Percentiles rank a stretch among this genome's conserved stretches.
Evolutionary conservation across 257 asterid species (phyloP).

Genomic region (Cynanchum wilfordii): DNA sequence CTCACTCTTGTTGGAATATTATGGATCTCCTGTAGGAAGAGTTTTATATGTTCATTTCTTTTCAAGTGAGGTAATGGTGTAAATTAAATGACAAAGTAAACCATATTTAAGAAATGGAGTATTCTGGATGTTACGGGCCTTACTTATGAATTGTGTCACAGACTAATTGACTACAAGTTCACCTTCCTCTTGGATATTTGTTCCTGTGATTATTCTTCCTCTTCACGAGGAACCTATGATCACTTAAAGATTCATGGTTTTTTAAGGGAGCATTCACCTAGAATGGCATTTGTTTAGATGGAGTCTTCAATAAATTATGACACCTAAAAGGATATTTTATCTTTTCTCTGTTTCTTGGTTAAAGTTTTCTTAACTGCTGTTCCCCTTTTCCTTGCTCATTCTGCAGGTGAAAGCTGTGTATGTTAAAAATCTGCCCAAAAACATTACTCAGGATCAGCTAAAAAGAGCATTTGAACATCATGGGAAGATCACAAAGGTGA

Average conservation of each 20-base stretch:
- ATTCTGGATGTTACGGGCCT: neutral
- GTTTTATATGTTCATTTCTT: neutral
- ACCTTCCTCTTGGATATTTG: no score
- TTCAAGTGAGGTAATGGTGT: neutral
- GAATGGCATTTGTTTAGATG: no score
- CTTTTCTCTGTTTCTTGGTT: neutral
- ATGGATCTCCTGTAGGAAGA: neutral
- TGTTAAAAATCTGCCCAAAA: conserved; percentile 86
- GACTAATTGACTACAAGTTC: no score
- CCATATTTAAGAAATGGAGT: neutral
- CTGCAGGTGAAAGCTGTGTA: conserved; percentile 89
- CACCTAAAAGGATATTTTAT: neutral
- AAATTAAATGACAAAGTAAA: neutral
- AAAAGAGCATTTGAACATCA: conserved; percentile 74
- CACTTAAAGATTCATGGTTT: no score
- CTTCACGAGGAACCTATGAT: no score
- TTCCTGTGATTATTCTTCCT: no score
- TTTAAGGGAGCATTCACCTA: no score
- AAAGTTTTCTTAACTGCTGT: neutral
- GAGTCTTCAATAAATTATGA: neutral
- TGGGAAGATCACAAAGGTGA: conserved; percentile 80
- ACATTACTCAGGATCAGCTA: conserved; percentile 77
- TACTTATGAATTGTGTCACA: no score
- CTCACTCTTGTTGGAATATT: neutral
- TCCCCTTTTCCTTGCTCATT: conserved; percentile 9